Conservation (phyloP, 2,329 filamentous ascomycete genomes). For the Aspergillus fumigatus region DNA sequence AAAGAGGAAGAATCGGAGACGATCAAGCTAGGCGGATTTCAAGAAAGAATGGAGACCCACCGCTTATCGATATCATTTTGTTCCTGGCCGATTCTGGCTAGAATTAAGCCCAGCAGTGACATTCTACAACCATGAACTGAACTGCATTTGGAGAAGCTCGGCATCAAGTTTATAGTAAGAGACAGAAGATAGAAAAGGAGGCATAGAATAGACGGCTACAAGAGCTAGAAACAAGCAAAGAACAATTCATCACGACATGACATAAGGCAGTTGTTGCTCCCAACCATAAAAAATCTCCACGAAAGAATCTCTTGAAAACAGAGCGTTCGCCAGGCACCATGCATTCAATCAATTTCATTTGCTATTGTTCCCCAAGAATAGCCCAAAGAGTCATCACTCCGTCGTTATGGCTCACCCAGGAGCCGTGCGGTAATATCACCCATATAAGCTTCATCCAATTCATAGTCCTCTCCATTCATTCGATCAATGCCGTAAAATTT, state of each 20-base stretch:
- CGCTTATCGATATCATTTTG: not conserved
- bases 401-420: constrained; percentile 65
- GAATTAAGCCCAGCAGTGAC: not conserved
- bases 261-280: not conserved
- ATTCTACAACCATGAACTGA: not conserved
- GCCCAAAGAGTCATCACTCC: constrained; percentile 5
- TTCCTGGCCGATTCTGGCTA: not conserved
- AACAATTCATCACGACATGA: not conserved
- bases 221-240: not conserved
- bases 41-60: not conserved
- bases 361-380: not conserved
- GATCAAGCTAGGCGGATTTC: not conserved
- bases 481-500: constrained; percentile 74
- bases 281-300: constrained; percentile 3
- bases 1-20: not conserved
- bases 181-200: not conserved
- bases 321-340: constrained; percentile 30
- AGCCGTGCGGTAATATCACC: constrained; percentile 83
- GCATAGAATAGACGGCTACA: not conserved
- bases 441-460: constrained; percentile 85
- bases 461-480: constrained; percentile 73
- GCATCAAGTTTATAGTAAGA: not conserved
- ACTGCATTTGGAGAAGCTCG: not conserved
- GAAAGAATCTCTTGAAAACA: constrained; percentile 5
- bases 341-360: constrained; percentile 18